phyloP scores from a whole-genome alignment of 257 asterid species.

The Jacaranda copaia region DNA sequence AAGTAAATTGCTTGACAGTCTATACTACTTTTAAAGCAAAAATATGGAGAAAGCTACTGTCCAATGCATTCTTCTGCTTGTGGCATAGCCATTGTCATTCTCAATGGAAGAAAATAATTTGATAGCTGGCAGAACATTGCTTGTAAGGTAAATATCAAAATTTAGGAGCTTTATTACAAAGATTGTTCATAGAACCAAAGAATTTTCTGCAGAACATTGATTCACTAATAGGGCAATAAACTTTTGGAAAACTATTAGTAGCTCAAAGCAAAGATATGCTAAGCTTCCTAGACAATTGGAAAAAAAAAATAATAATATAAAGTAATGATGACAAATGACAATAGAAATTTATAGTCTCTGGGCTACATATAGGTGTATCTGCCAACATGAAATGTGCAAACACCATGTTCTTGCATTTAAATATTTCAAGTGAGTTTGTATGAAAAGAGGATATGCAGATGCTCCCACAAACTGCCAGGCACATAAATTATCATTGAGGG shows the following conservation, averaged over 20 bases:
- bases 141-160: not conserved
- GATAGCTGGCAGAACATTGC: not conserved
- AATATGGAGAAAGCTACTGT: not conserved
- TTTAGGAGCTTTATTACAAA: not conserved
- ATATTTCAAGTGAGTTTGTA: not conserved
- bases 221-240: not conserved
- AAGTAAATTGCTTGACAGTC: conserved; percentile 4
- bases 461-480: not conserved
- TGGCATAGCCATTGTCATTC: not conserved
- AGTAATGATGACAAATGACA: not conserved
- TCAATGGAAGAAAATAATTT: not conserved
- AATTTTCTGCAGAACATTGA: not conserved
- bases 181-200: not conserved
- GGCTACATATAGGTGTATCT: not conserved
- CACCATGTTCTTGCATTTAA: not conserved
- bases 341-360: not conserved
- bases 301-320: not conserved
- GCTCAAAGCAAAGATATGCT: not conserved
- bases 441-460: not conserved
- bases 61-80: not conserved
- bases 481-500: not conserved
- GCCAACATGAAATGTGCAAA: not conserved
- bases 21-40: not conserved
- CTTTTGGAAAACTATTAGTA: not conserved
- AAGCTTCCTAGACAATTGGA: not conserved